phyloP scores from a whole-genome alignment of 1,139 yeast genomes.

The Candida glucosophila region DNA sequence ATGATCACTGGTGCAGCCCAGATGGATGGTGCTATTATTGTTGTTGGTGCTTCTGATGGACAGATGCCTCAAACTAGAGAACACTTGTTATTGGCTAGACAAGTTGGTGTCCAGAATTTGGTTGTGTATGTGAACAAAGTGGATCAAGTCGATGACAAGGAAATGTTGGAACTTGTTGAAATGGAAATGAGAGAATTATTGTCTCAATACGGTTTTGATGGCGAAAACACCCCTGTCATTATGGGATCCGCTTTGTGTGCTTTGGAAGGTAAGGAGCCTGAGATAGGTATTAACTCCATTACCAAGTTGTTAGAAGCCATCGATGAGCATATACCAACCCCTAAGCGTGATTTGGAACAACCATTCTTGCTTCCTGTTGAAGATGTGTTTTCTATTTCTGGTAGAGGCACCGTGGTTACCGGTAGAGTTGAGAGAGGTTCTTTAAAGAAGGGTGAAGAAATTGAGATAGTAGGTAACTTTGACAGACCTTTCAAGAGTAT shows the following conservation, averaged over 20 bases:
- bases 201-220: conserved; percentile 88
- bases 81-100: conserved; percentile 96
- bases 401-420: conserved; percentile 99
- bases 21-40: conserved; percentile 99
- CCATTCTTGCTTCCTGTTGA: conserved; percentile 97
- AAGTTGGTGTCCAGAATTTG: conserved; percentile 96
- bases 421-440: conserved; percentile 99
- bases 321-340: conserved; percentile 93
- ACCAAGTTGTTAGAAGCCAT: conserved; percentile 81
- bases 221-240: conserved; percentile 94
- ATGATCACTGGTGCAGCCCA: conserved; percentile 99
- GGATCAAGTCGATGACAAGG: conserved; percentile 96
- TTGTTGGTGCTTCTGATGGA: conserved; percentile 98
- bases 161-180: conserved; percentile 98
- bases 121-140: conserved; percentile 98
- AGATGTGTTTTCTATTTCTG: conserved; percentile 95
- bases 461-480: conserved; percentile 91
- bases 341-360: conserved; percentile 90
- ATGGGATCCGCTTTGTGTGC: conserved; percentile 99
- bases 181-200: conserved; percentile 99
- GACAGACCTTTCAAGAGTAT: conserved; percentile 84
- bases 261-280: conserved; percentile 79
- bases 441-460: conserved; percentile 96
- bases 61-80: conserved; percentile 99
- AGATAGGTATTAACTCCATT: conserved; percentile 85